A percentile compares a stretch with the other conserved stretches of the same genome.
Evolutionary conservation across 23 red algal genomes (phyloP).

Genomic region (Gracilariopsis chorda): DNA sequence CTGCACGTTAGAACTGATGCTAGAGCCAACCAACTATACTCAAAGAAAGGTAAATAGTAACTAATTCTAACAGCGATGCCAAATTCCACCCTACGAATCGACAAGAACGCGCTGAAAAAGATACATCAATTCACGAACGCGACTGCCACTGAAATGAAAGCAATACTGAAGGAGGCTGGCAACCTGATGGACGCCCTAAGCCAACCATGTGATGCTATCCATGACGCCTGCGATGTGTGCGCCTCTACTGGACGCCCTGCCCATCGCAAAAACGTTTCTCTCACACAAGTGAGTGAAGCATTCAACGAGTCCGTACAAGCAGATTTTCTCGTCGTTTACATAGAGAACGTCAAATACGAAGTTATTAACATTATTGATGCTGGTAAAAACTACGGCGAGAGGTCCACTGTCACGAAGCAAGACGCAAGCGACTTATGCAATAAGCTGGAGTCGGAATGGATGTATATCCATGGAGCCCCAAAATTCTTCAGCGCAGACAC

Average conservation of each 20-base stretch:
- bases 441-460: neutral
- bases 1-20: too few species aligned
- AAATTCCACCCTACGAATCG: neutral
- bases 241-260: constrained; percentile 16
- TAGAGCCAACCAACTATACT: too few species aligned
- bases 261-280: constrained; percentile 19
- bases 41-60: too few species aligned
- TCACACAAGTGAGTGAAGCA: constrained; percentile 17
- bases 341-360: neutral
- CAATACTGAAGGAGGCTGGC: neutral
- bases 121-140: constrained; percentile 32
- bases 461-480: neutral
- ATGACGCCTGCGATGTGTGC: constrained; percentile 13
- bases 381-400: constrained; percentile 2
- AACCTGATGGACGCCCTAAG: neutral
- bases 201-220: constrained; percentile 11
- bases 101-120: constrained; percentile 23
- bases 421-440: too few species aligned
- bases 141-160: constrained; percentile 9
- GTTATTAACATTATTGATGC: constrained; percentile 10
- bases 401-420: neutral
- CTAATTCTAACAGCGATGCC: too few species aligned
- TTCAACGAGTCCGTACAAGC: constrained; percentile 9
- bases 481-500: neutral
- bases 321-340: constrained; percentile 17